These are phyloP conservation scores for Aspergillus amoenus DNA, from an alignment of 2,329 filamentous ascomycete genomes.

Conservation along the genomic window DNA sequence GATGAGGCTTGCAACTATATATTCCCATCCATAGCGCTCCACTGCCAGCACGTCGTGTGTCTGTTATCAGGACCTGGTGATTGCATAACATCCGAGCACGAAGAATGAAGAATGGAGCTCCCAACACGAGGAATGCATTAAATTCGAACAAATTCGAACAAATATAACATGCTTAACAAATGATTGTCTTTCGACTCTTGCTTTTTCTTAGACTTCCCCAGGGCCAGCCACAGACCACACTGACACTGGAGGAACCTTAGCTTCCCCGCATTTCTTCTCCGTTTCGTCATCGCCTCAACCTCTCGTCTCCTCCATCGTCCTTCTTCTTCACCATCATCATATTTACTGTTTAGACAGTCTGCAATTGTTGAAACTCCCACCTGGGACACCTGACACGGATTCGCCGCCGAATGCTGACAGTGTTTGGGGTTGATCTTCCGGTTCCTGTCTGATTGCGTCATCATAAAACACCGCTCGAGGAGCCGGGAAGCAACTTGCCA, in stretches of 20 bases:
- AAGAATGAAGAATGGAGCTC: not conserved
- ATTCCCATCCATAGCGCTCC: no score
- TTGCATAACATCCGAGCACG: not conserved
- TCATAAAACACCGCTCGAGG: not conserved
- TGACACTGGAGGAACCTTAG: not conserved
- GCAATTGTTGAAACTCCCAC: not conserved
- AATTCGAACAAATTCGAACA: not conserved
- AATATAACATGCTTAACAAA: not conserved
- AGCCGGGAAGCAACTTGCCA: not conserved
- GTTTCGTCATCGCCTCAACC: not conserved
- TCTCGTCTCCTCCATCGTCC: not conserved
- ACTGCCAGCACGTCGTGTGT: no score
- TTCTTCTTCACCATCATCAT: not conserved
- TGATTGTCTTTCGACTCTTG: not conserved
- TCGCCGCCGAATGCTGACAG: not conserved
- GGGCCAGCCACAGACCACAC: not conserved
- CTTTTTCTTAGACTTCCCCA: not conserved
- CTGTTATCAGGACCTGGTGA: no score
- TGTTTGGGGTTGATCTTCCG: not conserved
- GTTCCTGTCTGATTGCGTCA: constrained; percentile 15
- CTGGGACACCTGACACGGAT: not conserved
- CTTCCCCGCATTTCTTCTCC: constrained; percentile 14
- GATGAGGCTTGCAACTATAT: no score
- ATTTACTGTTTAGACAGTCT: not conserved
- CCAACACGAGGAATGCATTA: not conserved